Evolutionary conservation across 148 eudicot species (phyloP).

Genomic region (Dianthus caryophyllus): DNA sequence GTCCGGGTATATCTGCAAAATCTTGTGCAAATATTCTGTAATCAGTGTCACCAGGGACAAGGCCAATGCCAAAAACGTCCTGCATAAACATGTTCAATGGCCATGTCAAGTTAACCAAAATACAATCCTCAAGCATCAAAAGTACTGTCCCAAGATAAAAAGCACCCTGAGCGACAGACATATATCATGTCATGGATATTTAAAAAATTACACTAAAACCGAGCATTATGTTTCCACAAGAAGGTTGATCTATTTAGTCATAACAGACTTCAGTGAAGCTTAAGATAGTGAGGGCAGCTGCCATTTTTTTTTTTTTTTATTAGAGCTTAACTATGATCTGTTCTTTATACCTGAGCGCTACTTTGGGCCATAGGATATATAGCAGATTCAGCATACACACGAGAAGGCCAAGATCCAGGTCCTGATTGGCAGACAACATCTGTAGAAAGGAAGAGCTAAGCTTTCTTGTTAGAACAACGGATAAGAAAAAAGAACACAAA

Average conservation of each 20-base stretch:
- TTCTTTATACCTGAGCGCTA: constrained; percentile 73
- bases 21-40: constrained; percentile 92
- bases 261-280: neutral
- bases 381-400: constrained; percentile 81
- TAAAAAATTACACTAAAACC: neutral
- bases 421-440: constrained; percentile 98
- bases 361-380: constrained; percentile 95
- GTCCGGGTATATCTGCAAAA: constrained; percentile 82
- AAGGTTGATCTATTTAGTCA: constrained; percentile 1
- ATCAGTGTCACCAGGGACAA: constrained; percentile 94
- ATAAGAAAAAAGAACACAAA: neutral
- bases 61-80: constrained; percentile 83
- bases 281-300: neutral
- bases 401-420: constrained; percentile 97
- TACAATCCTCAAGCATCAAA: neutral
- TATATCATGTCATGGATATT: neutral
- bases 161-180: neutral
- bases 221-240: neutral
- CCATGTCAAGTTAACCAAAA: constrained; percentile 13
- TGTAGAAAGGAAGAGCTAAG: constrained; percentile 31
- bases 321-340: too few relatives aligned
- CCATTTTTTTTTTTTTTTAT: too few relatives aligned
- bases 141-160: neutral
- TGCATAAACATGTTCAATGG: constrained; percentile 25
- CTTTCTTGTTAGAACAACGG: neutral